Percentiles rank a stretch among this genome's conserved stretches.
Conservation (phyloP, 1,284 basidiomycete genomes). For the Microbotryum intermedium region DNA sequence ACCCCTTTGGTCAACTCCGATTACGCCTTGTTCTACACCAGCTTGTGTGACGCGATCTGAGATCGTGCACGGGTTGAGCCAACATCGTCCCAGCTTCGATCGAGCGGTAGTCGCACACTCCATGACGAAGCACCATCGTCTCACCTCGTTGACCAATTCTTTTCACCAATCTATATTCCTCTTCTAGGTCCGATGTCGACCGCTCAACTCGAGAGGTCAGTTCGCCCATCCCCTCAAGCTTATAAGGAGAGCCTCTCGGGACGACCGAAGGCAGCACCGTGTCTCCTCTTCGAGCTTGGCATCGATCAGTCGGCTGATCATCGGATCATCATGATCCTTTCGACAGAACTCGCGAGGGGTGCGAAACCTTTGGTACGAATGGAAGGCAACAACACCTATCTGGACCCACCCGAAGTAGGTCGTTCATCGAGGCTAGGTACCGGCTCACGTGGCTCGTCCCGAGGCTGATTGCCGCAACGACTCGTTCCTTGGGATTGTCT, state of each 20-base stretch:
- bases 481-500: too few relatives aligned
- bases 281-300: neutral
- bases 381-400: constrained; percentile 80
- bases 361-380: constrained; percentile 87
- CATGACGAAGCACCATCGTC: neutral
- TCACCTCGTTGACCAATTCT: too few relatives aligned
- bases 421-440: too few relatives aligned
- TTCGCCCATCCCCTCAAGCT: constrained; percentile 34
- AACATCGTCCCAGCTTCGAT: neutral
- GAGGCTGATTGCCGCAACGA: neutral
- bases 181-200: constrained; percentile 59
- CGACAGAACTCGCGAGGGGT: constrained; percentile 73
- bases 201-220: constrained; percentile 80
- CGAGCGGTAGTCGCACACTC: neutral
- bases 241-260: neutral
- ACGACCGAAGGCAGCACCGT: neutral
- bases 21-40: neutral
- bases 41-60: neutral
- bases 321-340: constrained; percentile 6
- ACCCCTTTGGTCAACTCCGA: neutral
- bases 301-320: constrained; percentile 1
- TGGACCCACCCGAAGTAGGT: constrained; percentile 59
- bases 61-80: neutral
- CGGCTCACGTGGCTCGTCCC: neutral
- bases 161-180: constrained; percentile 28